A percentile compares a stretch with the other conserved stretches of the same genome.
Evolutionary conservation across 2,329 filamentous ascomycete species (phyloP).

Genomic region (Paracorniculantispora psalliotae): DNA sequence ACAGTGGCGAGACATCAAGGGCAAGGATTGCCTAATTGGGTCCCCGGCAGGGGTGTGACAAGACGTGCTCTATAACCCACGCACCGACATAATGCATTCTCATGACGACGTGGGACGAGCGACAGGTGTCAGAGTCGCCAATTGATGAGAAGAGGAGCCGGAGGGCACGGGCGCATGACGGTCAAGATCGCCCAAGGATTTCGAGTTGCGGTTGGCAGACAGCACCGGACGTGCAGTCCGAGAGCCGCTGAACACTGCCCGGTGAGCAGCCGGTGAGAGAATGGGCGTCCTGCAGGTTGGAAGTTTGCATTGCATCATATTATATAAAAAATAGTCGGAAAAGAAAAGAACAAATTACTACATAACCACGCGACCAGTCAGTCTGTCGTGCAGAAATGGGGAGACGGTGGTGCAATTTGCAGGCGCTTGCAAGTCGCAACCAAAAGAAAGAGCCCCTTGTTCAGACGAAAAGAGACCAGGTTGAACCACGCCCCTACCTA

Average conservation of each 20-base stretch:
- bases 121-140: neutral
- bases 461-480: neutral
- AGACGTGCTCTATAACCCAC: neutral
- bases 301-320: too few species aligned
- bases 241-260: too few species aligned
- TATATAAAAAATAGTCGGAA: too few species aligned
- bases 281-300: too few species aligned
- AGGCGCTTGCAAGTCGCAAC: neutral
- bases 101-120: neutral
- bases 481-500: neutral
- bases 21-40: constrained; percentile 5
- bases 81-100: neutral
- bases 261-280: too few species aligned
- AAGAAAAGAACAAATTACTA: too few species aligned
- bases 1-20: neutral
- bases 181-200: neutral
- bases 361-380: too few species aligned
- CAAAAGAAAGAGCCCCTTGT: neutral
- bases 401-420: too few species aligned
- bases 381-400: too few species aligned
- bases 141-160: neutral
- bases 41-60: neutral
- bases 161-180: too few species aligned
- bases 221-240: neutral
- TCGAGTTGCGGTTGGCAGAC: neutral